Base-by-base conservation (phyloP, 1,284 basidiomycete species). In the Peniophora sp. region DNA sequence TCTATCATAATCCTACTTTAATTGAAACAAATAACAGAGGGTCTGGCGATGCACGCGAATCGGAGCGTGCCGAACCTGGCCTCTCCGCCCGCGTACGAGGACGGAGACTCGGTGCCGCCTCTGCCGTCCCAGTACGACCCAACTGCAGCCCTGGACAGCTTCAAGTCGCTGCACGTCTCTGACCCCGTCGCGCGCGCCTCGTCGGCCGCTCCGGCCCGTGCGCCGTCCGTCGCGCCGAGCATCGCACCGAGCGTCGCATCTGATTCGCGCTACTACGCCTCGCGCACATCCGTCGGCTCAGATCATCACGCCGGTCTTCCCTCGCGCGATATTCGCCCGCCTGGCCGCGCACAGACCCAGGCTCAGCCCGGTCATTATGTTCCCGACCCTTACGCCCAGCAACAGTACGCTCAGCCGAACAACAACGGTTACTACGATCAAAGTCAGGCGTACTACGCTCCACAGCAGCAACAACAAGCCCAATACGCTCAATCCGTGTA, bases 141-240 rank as follows among this genome's bases (percentile, higher is more conserved):
- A 27, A 66, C 69, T 14, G 64, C 65, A 19, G 67, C 71, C 23
- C 66, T 79, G 47, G 71, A 77, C 55, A 62, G 69, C n/a, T 75
- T 81, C 57, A 67, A 69, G 47, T 66, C 70, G 47, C 65, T 84
- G 59, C 68, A 63, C 51, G 65, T 83, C 53, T 63, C 63, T 51
- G 75, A 78, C 52, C 66, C 70, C 35, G 39, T 63, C 44, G 54
- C 61, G 27, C 47, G 58, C 45, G 52, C 55, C 19, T 19, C 51
- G 22, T 52, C n/a, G 35, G 25, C 27, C 3, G 20, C 24, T 14
- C 38, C 54, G 39, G 35, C 12, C 16, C 25, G 27, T 35, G 12
- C 20, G 11, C 48, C 47, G 12, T 27, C 46, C 27, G 27, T 32
- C 27, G 27, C 27, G 27, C 27, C 27, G 27, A 32, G 27, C 27